Evolutionary conservation across 2,329 filamentous ascomycete species (phyloP), one percentile per base, ranked within the genome.

Genomic region (Elsinoe arachidis): DNA sequence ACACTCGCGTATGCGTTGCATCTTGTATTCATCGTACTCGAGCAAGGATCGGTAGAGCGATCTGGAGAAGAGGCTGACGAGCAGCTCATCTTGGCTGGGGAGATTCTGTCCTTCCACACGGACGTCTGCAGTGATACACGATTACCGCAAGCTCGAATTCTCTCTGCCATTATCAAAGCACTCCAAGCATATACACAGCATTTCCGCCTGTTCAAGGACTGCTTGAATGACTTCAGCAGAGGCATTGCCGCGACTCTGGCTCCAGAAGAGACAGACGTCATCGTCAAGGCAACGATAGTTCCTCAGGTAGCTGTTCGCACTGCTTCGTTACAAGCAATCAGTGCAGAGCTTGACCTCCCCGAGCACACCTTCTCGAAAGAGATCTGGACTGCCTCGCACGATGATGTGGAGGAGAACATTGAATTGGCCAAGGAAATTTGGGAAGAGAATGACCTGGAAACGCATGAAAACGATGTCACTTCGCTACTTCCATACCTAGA

Each of bases 121-220:
- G 84, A 86, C 66, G 81, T 85, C 26, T 95, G 86, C 68, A 79
- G 82, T 30, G 87, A 96, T 64, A 77, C 81, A 54, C 81, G 84
- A 33, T 80, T 96, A 23, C 90, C 92, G 30, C 84, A 93, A 7
- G 79, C 81, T 54, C 82, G 90, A 59, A 78, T 96, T 37, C 72
- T 97, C 3, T 76, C 81, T 2, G 78, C 81, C 2, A 76, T 99
- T 37, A 85, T 96, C 58, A 78, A 77, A 44, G 86, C 90, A 1
- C 95, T 99, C 88, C 88, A 95, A 68, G 81, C 75, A 60, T 96
- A 95, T 70, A 86, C 84, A 44, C 90, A 95, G 67, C 93, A 99
- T 72, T 96, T 96, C 76, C 96, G 96, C 72, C 77, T 91, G 58
- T 84, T 96, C 73, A 96, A 92, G 70, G 93, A 99, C 71, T 95